These are phyloP conservation scores for Dendrostoma leiphaemia DNA, from an alignment of 2,329 filamentous ascomycete genomes.

Conservation along the genomic window DNA sequence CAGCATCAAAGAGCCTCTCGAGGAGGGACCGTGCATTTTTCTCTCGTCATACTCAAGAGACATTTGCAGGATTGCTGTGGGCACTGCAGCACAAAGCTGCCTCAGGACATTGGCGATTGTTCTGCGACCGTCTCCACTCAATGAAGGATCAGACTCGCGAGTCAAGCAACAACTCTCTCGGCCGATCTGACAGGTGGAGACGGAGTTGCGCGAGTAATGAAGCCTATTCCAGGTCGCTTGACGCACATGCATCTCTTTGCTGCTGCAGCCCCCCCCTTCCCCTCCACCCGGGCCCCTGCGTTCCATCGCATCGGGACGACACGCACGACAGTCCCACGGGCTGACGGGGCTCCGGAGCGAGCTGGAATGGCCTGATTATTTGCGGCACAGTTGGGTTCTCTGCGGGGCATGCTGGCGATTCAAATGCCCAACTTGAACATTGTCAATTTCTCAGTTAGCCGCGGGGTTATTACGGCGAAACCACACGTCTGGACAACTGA, in stretches of 20 bases:
- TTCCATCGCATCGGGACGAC: background rate
- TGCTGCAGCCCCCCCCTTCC: background rate
- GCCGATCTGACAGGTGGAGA: background rate
- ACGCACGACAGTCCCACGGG: background rate
- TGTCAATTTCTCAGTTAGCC: too few relatives aligned
- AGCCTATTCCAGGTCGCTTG: background rate
- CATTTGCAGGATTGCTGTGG: too few relatives aligned
- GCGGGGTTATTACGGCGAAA: background rate
- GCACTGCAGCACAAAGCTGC: too few relatives aligned
- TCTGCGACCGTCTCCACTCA: background rate
- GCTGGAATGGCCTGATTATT: background rate
- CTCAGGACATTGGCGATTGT: too few relatives aligned
- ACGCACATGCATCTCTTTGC: background rate
- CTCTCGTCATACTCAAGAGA: too few relatives aligned
- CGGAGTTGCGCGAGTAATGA: background rate
- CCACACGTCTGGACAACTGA: too few relatives aligned
- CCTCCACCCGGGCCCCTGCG: background rate
- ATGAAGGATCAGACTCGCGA: background rate
- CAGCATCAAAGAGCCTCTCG: too few relatives aligned
- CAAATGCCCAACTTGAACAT: background rate
- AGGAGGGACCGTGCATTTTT: too few relatives aligned
- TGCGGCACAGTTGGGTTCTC: background rate
- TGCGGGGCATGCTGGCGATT: too few relatives aligned
- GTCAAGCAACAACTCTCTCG: background rate
- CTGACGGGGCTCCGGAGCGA: background rate